These are phyloP conservation scores for Strobilomyces dryophilus DNA, from an alignment of 768 basidiomycete genomes.

Conservation along the genomic window DNA sequence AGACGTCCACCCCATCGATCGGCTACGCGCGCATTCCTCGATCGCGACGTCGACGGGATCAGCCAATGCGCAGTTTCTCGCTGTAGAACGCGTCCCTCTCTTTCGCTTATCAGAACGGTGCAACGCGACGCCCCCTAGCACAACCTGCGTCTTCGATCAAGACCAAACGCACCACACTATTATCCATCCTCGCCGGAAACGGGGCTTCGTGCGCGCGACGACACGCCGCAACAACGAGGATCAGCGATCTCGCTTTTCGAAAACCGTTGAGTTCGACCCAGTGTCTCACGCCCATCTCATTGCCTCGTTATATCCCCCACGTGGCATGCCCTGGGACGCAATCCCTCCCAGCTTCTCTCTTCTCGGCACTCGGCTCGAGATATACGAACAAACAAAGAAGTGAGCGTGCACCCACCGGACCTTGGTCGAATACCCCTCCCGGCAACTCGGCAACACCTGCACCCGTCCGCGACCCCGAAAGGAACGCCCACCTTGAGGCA, in stretches of 20 bases:
- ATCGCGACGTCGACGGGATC: constrained; percentile 17
- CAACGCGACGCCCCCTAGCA: neutral
- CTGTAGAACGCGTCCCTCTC: neutral
- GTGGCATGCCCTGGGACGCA: too few species aligned
- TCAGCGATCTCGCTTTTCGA: constrained; percentile 4
- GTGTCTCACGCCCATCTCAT: neutral
- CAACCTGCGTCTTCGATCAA: neutral
- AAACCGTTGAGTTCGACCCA: neutral
- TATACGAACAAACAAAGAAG: neutral
- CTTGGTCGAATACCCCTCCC: neutral
- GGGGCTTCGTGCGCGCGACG: neutral
- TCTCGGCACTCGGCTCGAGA: constrained; percentile 6
- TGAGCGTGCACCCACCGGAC: neutral
- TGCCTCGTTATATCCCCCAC: constrained; percentile 1
- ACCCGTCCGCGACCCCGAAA: constrained; percentile 2
- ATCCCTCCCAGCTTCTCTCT: neutral
- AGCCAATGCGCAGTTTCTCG: neutral
- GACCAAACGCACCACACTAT: neutral
- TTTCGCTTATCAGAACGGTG: neutral
- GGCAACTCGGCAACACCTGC: constrained; percentile 9
- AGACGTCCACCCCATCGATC: neutral
- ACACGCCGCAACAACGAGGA: constrained; percentile 18
- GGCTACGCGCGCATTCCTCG: constrained; percentile 1
- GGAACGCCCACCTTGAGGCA: neutral
- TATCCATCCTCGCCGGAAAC: neutral